These are phyloP conservation scores for Juncus effusus DNA, from an alignment of 176 grass and related monocot genomes.

Conservation along the genomic window DNA sequence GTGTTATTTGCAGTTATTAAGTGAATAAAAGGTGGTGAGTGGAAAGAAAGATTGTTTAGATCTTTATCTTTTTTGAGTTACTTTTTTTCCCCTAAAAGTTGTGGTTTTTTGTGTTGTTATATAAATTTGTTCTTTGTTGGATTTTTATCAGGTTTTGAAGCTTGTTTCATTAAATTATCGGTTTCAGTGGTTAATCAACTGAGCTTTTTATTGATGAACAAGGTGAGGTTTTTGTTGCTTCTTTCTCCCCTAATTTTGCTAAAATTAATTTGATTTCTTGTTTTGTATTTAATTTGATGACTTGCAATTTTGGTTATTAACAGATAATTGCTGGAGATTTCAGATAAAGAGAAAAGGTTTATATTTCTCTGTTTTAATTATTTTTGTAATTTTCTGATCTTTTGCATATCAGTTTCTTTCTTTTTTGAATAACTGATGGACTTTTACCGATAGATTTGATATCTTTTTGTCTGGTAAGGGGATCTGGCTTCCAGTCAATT, in stretches of 20 bases:
- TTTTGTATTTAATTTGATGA: no score
- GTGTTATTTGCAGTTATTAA: slow-evolving; percentile 3
- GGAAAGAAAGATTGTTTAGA: neutral
- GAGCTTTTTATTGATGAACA: neutral
- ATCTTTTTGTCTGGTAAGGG: no score
- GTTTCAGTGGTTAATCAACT: neutral
- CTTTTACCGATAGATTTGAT: no score
- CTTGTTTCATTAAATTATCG: neutral
- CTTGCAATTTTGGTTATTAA: no score
- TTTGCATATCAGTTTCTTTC: no score
- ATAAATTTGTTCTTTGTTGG: neutral
- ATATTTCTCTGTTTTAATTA: no score
- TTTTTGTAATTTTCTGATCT: no score
- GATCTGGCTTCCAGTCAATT: no score
- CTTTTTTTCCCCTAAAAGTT: neutral
- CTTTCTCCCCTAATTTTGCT: slow-evolving; percentile 1
- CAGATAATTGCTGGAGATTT: no score
- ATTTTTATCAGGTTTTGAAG: slow-evolving; percentile 15
- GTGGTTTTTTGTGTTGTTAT: neutral
- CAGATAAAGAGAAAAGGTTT: no score
- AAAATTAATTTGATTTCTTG: slow-evolving; percentile 2
- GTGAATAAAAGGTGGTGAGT: neutral
- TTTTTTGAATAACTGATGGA: no score
- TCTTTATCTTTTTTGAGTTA: neutral
- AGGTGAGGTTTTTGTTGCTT: slow-evolving; percentile 5